Percentiles rank a stretch among this genome's conserved stretches.
phyloP scores from a whole-genome alignment of 192 early-diverging fungal species.

The Linnemannia hyalina region DNA sequence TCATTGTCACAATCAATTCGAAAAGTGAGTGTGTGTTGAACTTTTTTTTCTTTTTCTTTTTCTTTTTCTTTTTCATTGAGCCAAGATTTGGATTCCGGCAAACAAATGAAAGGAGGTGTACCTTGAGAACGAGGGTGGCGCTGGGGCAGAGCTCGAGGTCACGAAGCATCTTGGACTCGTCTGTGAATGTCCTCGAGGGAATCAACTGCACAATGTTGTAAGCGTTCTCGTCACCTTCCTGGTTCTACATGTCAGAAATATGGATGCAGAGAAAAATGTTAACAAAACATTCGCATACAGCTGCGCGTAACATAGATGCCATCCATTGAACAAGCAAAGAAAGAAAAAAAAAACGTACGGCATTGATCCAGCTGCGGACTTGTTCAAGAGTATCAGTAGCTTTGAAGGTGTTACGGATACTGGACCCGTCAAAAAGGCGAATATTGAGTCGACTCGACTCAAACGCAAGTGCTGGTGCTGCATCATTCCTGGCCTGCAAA shows the following conservation, averaged over 20 bases:
- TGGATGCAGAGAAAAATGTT: neutral
- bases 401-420: conserved; percentile 51
- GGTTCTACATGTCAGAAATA: conserved; percentile 11
- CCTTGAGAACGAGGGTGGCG: conserved; percentile 51
- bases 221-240: conserved; percentile 23
- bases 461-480: conserved; percentile 36
- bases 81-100: neutral
- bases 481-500: conserved; percentile 34
- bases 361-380: conserved; percentile 46
- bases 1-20: neutral
- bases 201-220: conserved; percentile 53
- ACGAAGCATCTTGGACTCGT: conserved; percentile 54
- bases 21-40: neutral
- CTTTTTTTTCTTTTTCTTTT: too few species aligned
- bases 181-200: conserved; percentile 40
- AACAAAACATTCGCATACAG: neutral
- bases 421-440: conserved; percentile 49
- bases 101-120: neutral
- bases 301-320: neutral
- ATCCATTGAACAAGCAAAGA: neutral
- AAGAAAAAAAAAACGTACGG: conserved; percentile 22
- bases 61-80: too few species aligned
- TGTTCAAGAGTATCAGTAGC: conserved; percentile 44
- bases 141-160: conserved; percentile 53
- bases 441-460: conserved; percentile 47